Conservation (phyloP, 2,329 filamentous ascomycete species). For the Cordyceps cateniannulata region DNA sequence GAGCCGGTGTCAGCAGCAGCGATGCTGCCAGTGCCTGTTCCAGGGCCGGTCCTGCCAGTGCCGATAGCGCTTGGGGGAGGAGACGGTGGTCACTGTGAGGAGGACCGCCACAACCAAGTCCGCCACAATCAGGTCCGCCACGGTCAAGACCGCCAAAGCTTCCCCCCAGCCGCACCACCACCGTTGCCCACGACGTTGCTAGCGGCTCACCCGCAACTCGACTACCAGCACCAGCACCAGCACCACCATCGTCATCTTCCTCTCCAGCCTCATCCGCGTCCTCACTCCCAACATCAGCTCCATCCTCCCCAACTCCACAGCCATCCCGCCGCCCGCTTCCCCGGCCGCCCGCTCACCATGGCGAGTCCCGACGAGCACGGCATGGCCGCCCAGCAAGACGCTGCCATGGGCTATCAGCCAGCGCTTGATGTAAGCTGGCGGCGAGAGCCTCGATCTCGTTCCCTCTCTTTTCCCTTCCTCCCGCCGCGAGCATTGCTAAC, state of each 20-base stretch:
- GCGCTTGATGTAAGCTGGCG: conserved; percentile 43
- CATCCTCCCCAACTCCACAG: not conserved
- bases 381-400: conserved; percentile 52
- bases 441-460: not conserved
- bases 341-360: conserved; percentile 22
- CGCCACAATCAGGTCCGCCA: not conserved
- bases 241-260: conserved; percentile 14
- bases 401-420: conserved; percentile 53
- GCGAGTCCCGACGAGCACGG: conserved; percentile 33
- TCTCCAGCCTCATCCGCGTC: conserved; percentile 7
- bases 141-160: not conserved
- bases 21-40: not conserved
- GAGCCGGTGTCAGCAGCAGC: not conserved
- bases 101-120: not conserved
- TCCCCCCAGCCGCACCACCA: not conserved
- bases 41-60: not conserved
- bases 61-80: conserved; percentile 1
- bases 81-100: not conserved
- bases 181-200: not conserved
- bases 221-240: conserved; percentile 2
- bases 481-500: conserved; percentile 13
- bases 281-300: conserved; percentile 10
- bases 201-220: not conserved
- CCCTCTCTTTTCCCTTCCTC: conserved; percentile 6
- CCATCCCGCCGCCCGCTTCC: not conserved